Conservation (phyloP, 2,329 filamentous ascomycete genomes). For the Venturia oleaginea region DNA sequence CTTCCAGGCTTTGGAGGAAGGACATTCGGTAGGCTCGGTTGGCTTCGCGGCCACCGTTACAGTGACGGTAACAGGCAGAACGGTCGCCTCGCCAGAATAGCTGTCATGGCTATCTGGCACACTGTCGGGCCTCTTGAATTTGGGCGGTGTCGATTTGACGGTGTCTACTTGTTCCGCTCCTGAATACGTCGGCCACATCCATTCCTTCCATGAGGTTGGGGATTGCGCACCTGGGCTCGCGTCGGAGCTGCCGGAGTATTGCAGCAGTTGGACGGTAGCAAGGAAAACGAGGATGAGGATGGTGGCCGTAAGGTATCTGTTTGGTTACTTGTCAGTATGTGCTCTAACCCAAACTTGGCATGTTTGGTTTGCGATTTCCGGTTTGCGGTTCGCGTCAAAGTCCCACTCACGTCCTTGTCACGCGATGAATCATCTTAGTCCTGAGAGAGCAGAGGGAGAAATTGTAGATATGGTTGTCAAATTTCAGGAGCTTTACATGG, state of each 20-base stretch:
- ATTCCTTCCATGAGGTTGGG: slow-evolving; percentile 9
- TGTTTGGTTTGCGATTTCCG: no score
- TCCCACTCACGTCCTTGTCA: slow-evolving; percentile 1
- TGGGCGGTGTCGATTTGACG: slow-evolving; percentile 4
- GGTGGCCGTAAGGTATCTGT: slow-evolving; percentile 10
- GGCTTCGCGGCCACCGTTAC: slow-evolving; percentile 1
- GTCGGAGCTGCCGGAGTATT: slow-evolving; percentile 8
- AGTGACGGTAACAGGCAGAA: background rate
- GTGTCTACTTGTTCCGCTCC: background rate
- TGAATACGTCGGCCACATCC: slow-evolving; percentile 10
- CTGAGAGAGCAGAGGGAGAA: background rate
- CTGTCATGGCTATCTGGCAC: background rate
- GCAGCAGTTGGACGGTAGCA: slow-evolving; percentile 12
- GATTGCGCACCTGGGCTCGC: background rate
- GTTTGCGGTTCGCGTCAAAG: background rate
- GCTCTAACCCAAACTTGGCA: background rate
- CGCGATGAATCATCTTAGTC: slow-evolving; percentile 1
- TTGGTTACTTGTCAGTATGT: background rate
- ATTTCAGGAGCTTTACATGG: background rate
- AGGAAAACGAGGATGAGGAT: slow-evolving; percentile 13
- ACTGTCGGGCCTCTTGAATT: background rate
- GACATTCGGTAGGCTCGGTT: background rate
- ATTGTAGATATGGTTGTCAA: background rate
- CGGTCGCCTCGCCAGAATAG: background rate
- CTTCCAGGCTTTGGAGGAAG: background rate